Percentiles rank a stretch among this genome's conserved stretches.
Evolutionary conservation across 1,284 basidiomycete genomes (phyloP).

Genomic region (Schizophyllum amplum): DNA sequence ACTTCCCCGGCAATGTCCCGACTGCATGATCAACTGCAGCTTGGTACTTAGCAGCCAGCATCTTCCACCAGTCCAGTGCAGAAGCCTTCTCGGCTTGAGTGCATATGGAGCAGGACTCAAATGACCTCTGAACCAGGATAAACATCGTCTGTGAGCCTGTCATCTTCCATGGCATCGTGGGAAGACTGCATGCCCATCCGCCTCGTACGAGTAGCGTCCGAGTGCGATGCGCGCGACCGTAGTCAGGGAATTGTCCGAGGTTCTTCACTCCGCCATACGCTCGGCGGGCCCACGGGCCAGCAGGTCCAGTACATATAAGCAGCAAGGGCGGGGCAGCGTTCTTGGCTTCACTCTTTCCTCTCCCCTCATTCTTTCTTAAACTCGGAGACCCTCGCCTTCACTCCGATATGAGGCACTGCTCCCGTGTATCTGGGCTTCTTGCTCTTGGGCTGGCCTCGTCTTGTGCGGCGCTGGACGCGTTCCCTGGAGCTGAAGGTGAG

Average conservation of each 20-base stretch:
- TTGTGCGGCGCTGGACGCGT: conserved; percentile 20
- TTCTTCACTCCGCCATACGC: background rate
- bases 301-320: conserved; percentile 6
- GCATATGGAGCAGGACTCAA: too few relatives aligned
- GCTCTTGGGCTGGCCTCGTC: conserved; percentile 6
- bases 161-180: too few relatives aligned
- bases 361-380: background rate
- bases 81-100: too few relatives aligned
- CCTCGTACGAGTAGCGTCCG: too few relatives aligned
- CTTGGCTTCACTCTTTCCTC: background rate
- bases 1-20: too few relatives aligned
- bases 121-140: too few relatives aligned
- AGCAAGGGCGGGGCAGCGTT: background rate
- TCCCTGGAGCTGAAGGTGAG: conserved; percentile 24
- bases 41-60: too few relatives aligned
- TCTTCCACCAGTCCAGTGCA: too few relatives aligned
- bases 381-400: background rate
- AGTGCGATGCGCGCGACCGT: too few relatives aligned
- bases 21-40: too few relatives aligned
- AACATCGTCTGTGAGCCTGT: too few relatives aligned
- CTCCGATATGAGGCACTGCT: background rate
- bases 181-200: too few relatives aligned
- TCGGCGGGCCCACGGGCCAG: background rate
- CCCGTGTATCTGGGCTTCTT: background rate
- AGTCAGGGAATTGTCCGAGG: background rate